Percentiles rank a stretch among this genome's conserved stretches.
Evolutionary conservation across 306 rosid species (phyloP).

Genomic region (Dalbergia oliveri): DNA sequence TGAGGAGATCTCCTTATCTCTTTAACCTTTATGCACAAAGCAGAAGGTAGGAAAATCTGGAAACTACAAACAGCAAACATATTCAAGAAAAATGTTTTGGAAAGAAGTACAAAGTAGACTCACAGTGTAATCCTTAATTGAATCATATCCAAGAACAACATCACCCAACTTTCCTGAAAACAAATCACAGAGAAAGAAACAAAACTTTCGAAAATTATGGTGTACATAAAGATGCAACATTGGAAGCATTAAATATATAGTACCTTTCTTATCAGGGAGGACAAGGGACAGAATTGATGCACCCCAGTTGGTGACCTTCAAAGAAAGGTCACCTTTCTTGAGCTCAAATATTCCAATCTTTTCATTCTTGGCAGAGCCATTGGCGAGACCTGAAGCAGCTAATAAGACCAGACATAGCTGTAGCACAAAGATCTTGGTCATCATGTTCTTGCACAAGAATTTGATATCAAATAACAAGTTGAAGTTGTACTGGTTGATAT

Average conservation of each 20-base stretch:
- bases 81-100: background rate
- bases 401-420: conserved; percentile 37
- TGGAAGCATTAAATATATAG: background rate
- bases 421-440: conserved; percentile 44
- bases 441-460: conserved; percentile 1
- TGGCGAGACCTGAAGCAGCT: conserved; percentile 41
- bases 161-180: conserved; percentile 74
- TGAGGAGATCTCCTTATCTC: background rate
- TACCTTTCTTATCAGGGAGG: conserved; percentile 57
- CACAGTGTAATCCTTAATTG: conserved; percentile 65
- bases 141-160: conserved; percentile 82
- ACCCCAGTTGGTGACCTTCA: conserved; percentile 62
- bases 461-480: background rate
- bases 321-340: conserved; percentile 51
- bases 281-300: conserved; percentile 53
- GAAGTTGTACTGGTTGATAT: background rate
- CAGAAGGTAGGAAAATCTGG: conserved; percentile 3
- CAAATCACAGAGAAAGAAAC: conserved; percentile 13
- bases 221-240: background rate
- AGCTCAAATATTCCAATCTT: conserved; percentile 52
- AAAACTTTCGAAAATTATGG: background rate
- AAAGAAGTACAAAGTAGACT: conserved; percentile 3
- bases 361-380: conserved; percentile 30
- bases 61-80: background rate
- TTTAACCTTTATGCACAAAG: background rate